Conservation (phyloP, 305 asterid species). For the Andrographis paniculata region DNA sequence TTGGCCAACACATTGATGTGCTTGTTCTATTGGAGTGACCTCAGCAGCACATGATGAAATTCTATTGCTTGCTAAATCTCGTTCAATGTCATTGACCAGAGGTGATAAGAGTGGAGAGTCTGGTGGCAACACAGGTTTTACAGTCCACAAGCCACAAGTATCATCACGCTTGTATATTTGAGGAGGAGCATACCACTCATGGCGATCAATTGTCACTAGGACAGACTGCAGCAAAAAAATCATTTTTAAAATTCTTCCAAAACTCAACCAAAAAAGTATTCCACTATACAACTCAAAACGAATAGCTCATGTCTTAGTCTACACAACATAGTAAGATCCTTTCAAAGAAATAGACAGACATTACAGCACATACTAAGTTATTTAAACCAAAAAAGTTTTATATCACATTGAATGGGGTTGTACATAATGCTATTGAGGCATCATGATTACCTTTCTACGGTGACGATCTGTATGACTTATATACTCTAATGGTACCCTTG, state of each 20-base stretch:
- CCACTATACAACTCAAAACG: too few relatives aligned
- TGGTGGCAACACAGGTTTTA: slow-evolving; percentile 61
- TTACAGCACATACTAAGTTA: too few relatives aligned
- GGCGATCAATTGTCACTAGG: slow-evolving; percentile 93
- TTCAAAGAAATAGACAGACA: too few relatives aligned
- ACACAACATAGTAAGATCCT: too few relatives aligned
- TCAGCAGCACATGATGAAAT: slow-evolving; percentile 41
- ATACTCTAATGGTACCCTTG: slow-evolving; percentile 93
- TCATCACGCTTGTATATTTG: slow-evolving; percentile 84
- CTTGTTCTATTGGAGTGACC: slow-evolving; percentile 52
- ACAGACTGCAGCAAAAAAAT: slow-evolving; percentile 71
- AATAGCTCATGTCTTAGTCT: too few relatives aligned
- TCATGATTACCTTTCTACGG: slow-evolving; percentile 70
- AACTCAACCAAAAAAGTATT: too few relatives aligned
- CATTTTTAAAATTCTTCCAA: slow-evolving; percentile 5
- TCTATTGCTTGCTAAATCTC: slow-evolving; percentile 31
- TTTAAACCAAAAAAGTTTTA: too few relatives aligned
- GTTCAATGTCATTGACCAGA: slow-evolving; percentile 28
- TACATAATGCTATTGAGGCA: neutral
- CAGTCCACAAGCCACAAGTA: slow-evolving; percentile 76
- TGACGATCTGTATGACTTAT: slow-evolving; percentile 86
- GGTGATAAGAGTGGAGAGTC: slow-evolving; percentile 49
- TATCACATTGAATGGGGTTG: too few relatives aligned
- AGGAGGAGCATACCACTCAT: slow-evolving; percentile 99
- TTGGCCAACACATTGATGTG: slow-evolving; percentile 48